phyloP scores from a whole-genome alignment of 202 grass and related monocot species.

The Cymbopogon flexuosus region DNA sequence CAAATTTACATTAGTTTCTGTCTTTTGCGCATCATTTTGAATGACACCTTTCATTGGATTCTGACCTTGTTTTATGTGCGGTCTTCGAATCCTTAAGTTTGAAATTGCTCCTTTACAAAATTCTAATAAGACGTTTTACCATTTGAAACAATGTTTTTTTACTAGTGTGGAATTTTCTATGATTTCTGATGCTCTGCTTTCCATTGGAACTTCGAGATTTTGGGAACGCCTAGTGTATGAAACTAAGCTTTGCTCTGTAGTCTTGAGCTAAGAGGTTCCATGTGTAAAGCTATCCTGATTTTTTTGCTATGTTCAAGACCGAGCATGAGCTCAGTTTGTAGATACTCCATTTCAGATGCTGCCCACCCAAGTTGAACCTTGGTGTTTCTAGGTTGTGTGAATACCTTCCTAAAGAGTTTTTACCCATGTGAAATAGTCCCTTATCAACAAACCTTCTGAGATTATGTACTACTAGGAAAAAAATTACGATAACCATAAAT shows the following conservation, averaged over 20 bases:
- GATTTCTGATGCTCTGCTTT: neutral
- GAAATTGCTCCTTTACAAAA: neutral
- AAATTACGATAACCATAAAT: neutral
- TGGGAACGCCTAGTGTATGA: neutral
- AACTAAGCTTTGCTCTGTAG: neutral
- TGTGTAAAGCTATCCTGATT: neutral
- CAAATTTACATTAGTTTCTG: neutral
- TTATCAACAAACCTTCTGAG: neutral
- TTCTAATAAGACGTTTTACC: neutral
- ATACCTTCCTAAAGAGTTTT: neutral
- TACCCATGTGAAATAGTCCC: neutral
- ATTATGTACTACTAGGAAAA: neutral
- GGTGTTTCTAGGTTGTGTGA: neutral
- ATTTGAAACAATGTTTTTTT: neutral
- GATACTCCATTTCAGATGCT: neutral
- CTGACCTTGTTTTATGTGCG: neutral
- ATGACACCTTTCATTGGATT: neutral
- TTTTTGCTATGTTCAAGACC: neutral
- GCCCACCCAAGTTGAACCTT: neutral
- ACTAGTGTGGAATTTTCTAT: neutral
- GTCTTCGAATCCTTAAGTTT: neutral
- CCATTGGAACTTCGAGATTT: neutral
- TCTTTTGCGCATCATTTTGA: neutral
- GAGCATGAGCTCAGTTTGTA: neutral
- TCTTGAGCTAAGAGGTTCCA: neutral